Evolutionary conservation across 495 filamentous ascomycete species (phyloP).

Genomic region (Cetradonia linearis): DNA sequence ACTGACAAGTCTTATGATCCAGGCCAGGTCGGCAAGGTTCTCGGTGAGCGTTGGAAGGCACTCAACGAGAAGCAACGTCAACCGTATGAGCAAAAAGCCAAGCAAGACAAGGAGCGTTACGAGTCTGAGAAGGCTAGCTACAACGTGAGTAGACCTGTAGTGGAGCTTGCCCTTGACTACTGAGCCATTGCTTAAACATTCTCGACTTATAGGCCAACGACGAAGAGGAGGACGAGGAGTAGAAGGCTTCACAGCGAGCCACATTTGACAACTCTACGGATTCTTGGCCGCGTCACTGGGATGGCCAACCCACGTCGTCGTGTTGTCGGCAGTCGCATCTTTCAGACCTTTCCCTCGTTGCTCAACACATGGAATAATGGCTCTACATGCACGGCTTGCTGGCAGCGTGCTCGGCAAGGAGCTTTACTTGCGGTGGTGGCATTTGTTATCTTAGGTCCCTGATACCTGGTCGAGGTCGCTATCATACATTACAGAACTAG

Average conservation of each 20-base stretch:
- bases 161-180: background rate
- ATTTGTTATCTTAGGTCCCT: constrained; percentile 3
- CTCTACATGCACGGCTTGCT: constrained; percentile 10
- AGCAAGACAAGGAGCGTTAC: constrained; percentile 94
- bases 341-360: background rate
- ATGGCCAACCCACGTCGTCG: background rate
- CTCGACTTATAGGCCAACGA: constrained; percentile 33
- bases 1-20: constrained; percentile 21
- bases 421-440: constrained; percentile 1
- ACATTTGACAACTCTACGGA: constrained; percentile 5
- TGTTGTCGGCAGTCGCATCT: background rate
- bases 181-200: constrained; percentile 22
- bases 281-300: constrained; percentile 2
- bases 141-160: constrained; percentile 48
- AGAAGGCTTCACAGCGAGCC: constrained; percentile 17
- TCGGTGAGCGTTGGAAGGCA: constrained; percentile 97
- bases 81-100: constrained; percentile 94
- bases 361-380: constrained; percentile 4
- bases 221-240: constrained; percentile 47
- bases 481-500: constrained; percentile 17
- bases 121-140: constrained; percentile 94
- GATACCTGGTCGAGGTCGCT: constrained; percentile 16
- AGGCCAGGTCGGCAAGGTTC: constrained; percentile 95
- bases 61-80: constrained; percentile 76
- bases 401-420: constrained; percentile 1